Conservation (phyloP, 2,329 filamentous ascomycete genomes). For the Coniochaeta hoffmannii region DNA sequence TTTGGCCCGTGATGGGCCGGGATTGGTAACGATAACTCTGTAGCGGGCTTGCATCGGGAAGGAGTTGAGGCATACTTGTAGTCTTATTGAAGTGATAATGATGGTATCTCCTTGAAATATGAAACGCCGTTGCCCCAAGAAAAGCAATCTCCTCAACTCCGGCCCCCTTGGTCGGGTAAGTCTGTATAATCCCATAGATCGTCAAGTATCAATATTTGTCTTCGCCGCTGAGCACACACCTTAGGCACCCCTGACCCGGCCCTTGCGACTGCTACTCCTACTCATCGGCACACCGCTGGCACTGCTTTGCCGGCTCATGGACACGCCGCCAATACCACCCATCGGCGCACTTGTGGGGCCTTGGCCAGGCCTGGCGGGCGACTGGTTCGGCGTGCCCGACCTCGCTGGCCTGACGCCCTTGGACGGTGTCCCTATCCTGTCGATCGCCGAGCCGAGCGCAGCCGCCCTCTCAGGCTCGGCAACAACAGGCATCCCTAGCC, state of each 20-base stretch:
- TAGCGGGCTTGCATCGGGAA: background rate
- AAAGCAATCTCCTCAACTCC: too few relatives aligned
- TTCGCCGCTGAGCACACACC: background rate
- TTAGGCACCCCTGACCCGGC: constrained; percentile 21
- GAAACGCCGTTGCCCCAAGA: background rate
- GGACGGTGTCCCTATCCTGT: constrained; percentile 13
- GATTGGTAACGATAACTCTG: background rate
- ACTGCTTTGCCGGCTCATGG: constrained; percentile 49
- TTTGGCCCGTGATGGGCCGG: constrained; percentile 51
- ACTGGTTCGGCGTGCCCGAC: constrained; percentile 25
- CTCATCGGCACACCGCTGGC: constrained; percentile 23
- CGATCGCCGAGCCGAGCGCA: constrained; percentile 5
- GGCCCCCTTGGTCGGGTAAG: too few relatives aligned
- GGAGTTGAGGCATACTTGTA: constrained; percentile 2
- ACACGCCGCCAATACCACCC: constrained; percentile 45
- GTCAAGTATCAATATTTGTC: background rate
- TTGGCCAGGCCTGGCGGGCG: constrained; percentile 20
- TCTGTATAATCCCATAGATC: background rate
- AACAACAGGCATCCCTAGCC: constrained; percentile 40
- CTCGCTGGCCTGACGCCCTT: constrained; percentile 13
- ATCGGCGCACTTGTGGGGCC: constrained; percentile 44
- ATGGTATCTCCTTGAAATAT: background rate
- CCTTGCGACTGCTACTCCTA: constrained; percentile 40
- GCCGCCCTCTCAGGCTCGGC: constrained; percentile 25
- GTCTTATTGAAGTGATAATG: background rate